Evolutionary conservation across 1,284 basidiomycete species (phyloP).

Genomic region (Microbotryomycetes sp.): DNA sequence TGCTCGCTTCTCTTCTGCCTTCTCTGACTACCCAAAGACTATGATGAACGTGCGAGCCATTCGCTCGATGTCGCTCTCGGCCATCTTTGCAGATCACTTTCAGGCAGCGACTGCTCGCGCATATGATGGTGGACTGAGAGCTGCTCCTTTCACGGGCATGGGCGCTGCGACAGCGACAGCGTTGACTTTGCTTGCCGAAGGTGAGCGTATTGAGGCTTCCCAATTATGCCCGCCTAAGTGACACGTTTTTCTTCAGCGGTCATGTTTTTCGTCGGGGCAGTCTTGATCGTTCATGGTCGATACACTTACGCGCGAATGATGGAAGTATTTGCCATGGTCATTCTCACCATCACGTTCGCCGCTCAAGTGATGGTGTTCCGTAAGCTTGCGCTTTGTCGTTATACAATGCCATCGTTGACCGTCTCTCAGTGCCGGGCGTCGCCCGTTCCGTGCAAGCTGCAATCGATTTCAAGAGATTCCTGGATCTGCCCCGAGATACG

Average conservation of each 20-base stretch:
- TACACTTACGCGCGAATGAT: conserved; percentile 84
- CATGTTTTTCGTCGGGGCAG: conserved; percentile 80
- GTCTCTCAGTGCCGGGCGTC: conserved; percentile 23
- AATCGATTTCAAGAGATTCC: conserved; percentile 62
- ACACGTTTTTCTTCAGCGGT: conserved; percentile 50
- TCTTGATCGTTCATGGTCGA: conserved; percentile 68
- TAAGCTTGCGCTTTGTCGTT: conserved; percentile 43
- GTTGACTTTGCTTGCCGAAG: conserved; percentile 76
- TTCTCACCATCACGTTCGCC: conserved; percentile 88
- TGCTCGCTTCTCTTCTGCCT: neutral
- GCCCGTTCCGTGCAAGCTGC: conserved; percentile 49
- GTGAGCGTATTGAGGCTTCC: conserved; percentile 34
- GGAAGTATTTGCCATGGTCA: conserved; percentile 79
- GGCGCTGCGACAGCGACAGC: conserved; percentile 71
- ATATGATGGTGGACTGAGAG: conserved; percentile 59
- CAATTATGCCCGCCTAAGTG: neutral
- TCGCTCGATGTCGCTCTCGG: conserved; percentile 80
- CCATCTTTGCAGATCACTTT: conserved; percentile 64
- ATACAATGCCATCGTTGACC: neutral
- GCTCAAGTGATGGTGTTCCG: conserved; percentile 81
- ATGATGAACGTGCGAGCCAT: conserved; percentile 80
- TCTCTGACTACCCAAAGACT: conserved; percentile 46
- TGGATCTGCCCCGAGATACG: conserved; percentile 52
- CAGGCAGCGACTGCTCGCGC: conserved; percentile 56
- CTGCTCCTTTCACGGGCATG: conserved; percentile 75